Evolutionary conservation across 2,329 filamentous ascomycete species (phyloP), one percentile per base, ranked within the genome.

Genomic region (Sarocladium strictum): DNA sequence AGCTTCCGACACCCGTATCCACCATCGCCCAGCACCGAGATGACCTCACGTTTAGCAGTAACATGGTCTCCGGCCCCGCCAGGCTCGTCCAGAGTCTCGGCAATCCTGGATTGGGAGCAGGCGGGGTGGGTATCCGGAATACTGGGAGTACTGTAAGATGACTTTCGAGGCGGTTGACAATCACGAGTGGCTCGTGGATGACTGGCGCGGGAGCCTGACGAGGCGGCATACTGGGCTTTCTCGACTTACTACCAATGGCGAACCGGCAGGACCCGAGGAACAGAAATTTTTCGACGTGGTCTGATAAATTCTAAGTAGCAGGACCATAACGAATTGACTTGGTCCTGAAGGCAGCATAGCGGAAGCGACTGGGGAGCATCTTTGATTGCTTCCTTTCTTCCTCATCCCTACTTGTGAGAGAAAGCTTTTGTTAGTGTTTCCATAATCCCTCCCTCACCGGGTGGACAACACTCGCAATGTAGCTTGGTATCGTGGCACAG

Each of bases 71-170:
- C 4, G 26, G 54, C 7, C 62, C 62, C 10, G n/a, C 63, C 59
- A 17, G 47, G 47, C 27, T 47, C 14, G 19, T 43, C 21, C 23
- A 43, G 35, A 32, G 56, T 68, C 5, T 60, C 56, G 43, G 64
- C 62, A 3, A 61, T 67, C n/a, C 60, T 69, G 38, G 65, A 68
- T 51, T 68, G 64, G 64, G 65, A 35, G 3, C 65, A 64, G 58
- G 56, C 70, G 2, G 70, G 70, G 54, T 69, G 66, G 63, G n/a
- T 67, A 67, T 56, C 66, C 65, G 1, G 65, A 67, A 53, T 67
- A 67, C 56, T 68, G 63, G 65, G 65, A 67, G 54, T 65, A 61
- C 15, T 64, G 62, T 12, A 67, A 62, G 59, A 61, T 61, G 43
- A 60, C 66, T 56, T 67, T 62, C 32, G 58, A 24, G 53, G 37